A percentile compares a stretch with the other conserved stretches of the same genome.
phyloP scores from a whole-genome alignment of 2,329 filamentous ascomycete genomes.

The Alternaria conjuncta region DNA sequence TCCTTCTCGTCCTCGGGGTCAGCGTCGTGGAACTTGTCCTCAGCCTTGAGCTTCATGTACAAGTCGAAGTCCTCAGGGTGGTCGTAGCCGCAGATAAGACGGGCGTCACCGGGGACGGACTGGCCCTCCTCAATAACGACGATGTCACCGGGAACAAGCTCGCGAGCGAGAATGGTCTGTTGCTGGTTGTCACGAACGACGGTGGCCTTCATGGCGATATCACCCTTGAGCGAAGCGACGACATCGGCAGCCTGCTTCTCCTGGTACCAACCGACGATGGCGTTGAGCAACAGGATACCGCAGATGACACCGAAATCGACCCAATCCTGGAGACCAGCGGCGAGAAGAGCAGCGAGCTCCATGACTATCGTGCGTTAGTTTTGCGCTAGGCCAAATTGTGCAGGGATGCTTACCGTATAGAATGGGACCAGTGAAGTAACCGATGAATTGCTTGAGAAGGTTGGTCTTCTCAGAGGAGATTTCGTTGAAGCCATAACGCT shows the following conservation, averaged over 20 bases:
- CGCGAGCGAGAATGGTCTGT: slow-evolving; percentile 73
- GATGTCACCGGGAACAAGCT: slow-evolving; percentile 78
- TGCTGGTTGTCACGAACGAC: slow-evolving; percentile 72
- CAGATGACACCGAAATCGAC: slow-evolving; percentile 77
- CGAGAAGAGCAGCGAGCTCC: slow-evolving; percentile 76
- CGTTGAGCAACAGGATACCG: slow-evolving; percentile 77
- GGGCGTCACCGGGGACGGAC: slow-evolving; percentile 72
- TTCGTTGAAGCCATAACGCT: slow-evolving; percentile 73
- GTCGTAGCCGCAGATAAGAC: slow-evolving; percentile 75
- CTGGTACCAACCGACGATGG: slow-evolving; percentile 79
- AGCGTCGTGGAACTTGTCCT: slow-evolving; percentile 60
- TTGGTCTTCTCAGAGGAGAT: slow-evolving; percentile 77
- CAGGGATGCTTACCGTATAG: slow-evolving; percentile 69
- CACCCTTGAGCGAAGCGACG: slow-evolving; percentile 72
- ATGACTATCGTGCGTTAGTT: slow-evolving; percentile 61
- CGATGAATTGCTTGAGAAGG: slow-evolving; percentile 75
- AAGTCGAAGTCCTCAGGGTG: slow-evolving; percentile 70
- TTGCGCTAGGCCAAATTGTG: slow-evolving; percentile 16
- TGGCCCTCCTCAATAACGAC: slow-evolving; percentile 75
- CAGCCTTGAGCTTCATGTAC: slow-evolving; percentile 68
- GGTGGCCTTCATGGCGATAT: slow-evolving; percentile 76
- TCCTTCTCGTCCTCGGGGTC: slow-evolving; percentile 68
- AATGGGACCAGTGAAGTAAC: slow-evolving; percentile 78
- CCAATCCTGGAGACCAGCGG: slow-evolving; percentile 77
- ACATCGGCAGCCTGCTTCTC: slow-evolving; percentile 80